These are phyloP conservation scores for Penicillium freii DNA, from an alignment of 2,329 filamentous ascomycete species.

Conservation along the genomic window DNA sequence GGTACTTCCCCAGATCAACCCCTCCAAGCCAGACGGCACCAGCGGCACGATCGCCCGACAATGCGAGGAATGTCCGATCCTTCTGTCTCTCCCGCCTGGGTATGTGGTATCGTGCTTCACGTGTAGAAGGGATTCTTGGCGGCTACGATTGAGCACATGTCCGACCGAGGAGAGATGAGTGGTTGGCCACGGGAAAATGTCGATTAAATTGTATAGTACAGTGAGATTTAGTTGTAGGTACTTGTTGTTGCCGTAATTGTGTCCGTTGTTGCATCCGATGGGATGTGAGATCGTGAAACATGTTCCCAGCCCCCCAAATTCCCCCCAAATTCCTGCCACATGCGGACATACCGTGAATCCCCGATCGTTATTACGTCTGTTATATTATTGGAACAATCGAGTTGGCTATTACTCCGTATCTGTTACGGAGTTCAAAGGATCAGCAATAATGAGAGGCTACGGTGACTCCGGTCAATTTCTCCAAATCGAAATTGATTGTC, in stretches of 20 bases:
- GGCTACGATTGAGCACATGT: neutral
- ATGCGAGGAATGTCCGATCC: conserved; percentile 7
- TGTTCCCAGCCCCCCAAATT: neutral
- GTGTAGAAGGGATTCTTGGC: neutral
- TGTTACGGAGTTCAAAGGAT: neutral
- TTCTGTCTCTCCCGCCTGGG: neutral
- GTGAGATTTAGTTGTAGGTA: neutral
- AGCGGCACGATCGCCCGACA: conserved; percentile 21
- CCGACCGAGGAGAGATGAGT: neutral
- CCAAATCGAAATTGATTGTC: neutral
- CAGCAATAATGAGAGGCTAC: neutral
- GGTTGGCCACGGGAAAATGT: neutral
- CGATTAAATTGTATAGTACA: neutral
- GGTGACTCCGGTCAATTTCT: neutral
- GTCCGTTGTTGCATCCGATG: neutral
- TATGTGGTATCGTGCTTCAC: neutral
- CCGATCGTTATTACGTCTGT: neutral
- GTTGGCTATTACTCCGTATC: neutral
- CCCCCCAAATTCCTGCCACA: neutral
- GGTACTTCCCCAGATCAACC: conserved; percentile 12
- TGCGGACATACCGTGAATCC: neutral
- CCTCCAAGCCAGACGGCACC: conserved; percentile 14
- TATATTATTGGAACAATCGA: neutral
- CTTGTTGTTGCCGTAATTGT: neutral
- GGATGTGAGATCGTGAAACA: neutral